Base-by-base conservation (phyloP, 768 basidiomycete genomes). In the Clitopilus passeckerianus region DNA sequence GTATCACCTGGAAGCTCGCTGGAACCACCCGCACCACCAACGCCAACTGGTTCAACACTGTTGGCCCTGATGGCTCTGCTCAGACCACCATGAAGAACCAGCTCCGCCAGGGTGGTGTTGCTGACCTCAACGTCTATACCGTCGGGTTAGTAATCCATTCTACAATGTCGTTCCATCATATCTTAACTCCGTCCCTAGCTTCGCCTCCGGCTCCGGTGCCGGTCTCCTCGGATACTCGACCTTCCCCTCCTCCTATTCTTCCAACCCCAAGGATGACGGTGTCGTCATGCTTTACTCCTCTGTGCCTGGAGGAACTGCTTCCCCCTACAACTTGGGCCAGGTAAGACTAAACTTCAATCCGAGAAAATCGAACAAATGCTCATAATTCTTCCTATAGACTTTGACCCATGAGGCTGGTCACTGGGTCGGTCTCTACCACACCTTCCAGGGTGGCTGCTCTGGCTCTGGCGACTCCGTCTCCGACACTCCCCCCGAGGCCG, bases 391-490 rank as follows among this genome's bases (percentile, higher is more conserved):
- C 14, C 23, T 46, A 0, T 53, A 75, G 71, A 85, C 80, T 46
- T 63, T 80, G 60, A 82, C 78, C 14, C 84, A 86, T 65, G 84
- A 86, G 68, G 78, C 75, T 53, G 82, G 83, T n/a, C 83, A 85
- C 71, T 86, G 84, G 83, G 71, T 82, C 60, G 83, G 84, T 24
- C 74, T 84, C 23, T 84, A 77, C 70, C 82, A 84, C 71, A 82
- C 83, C 23, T 84, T 83, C 79, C 79, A 85, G 65, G 80, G 80
- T 43, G 78, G 79, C 20, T 81, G 76, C 71, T 54, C 59, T 14
- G 62, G 60, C 63, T 52, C 71, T 33, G 81, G 80, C 24, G 81
- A 83, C 65, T 61, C 55, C 22, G 80, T 83, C 58, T 64, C 64
- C 14, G 80, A 81, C 63, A 82, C 79, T 1, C 81, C 81, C 14